These are phyloP conservation scores for Glaciozyma martinii DNA, from an alignment of 768 basidiomycete genomes.

Conservation along the genomic window DNA sequence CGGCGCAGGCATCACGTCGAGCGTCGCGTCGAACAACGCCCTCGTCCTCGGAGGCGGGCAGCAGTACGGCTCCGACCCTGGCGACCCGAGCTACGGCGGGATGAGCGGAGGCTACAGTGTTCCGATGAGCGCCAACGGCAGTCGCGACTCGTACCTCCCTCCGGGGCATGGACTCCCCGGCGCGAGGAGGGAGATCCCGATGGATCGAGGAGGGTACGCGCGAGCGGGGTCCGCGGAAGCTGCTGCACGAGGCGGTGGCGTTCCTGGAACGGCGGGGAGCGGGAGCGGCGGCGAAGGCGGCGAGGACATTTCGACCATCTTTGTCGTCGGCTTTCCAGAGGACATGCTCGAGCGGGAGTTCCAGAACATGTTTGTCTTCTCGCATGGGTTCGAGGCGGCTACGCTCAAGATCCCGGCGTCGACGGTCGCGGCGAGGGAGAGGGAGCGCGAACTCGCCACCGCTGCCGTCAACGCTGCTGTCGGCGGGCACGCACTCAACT, in stretches of 20 bases:
- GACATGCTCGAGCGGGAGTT: slow-evolving; percentile 99
- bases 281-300: not conserved
- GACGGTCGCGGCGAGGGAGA: slow-evolving; percentile 18
- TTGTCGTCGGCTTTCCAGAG: slow-evolving; percentile 97
- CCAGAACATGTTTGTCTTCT: slow-evolving; percentile 98
- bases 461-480: slow-evolving; percentile 1
- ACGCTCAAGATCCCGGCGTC: slow-evolving; percentile 78
- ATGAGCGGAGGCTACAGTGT: not conserved
- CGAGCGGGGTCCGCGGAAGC: not conserved
- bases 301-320: slow-evolving; percentile 41
- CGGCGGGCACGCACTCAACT: not conserved
- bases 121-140: not conserved
- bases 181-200: not conserved
- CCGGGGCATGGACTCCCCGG: not conserved
- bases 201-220: slow-evolving; percentile 1
- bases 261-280: not conserved
- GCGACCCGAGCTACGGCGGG: not conserved
- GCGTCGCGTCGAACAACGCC: not conserved
- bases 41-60: not conserved
- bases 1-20: not conserved
- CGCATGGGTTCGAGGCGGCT: slow-evolving; percentile 88
- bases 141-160: not conserved
- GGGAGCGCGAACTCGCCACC: slow-evolving; percentile 16
- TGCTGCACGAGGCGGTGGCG: not conserved
- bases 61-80: not conserved